phyloP scores from a whole-genome alignment of 805 yeast species.

The Priceomyces melissophilus region DNA sequence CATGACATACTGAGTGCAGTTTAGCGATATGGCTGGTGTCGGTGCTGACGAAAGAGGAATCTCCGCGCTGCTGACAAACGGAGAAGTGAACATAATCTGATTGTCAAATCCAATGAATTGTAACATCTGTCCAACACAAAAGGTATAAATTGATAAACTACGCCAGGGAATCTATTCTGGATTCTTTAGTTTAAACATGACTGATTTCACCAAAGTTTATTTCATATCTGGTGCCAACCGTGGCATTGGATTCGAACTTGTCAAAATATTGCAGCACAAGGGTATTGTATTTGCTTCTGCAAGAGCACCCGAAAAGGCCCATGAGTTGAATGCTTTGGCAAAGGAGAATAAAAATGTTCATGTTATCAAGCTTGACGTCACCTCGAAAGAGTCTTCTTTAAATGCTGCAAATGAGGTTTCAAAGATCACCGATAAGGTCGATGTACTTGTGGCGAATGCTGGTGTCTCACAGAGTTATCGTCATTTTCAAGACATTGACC shows the following conservation, averaged over 20 bases:
- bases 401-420: neutral
- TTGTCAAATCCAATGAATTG: too few relatives aligned
- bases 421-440: constrained; percentile 13
- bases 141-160: too few relatives aligned
- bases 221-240: constrained; percentile 40
- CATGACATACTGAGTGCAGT: too few relatives aligned
- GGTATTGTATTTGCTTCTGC: constrained; percentile 38
- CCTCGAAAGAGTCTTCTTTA: constrained; percentile 27
- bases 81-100: too few relatives aligned
- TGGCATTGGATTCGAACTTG: constrained; percentile 37
- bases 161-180: too few relatives aligned
- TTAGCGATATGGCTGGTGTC: too few relatives aligned
- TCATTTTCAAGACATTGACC: neutral
- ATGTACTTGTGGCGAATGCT: constrained; percentile 33
- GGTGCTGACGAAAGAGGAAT: too few relatives aligned
- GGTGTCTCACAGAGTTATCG: constrained; percentile 17
- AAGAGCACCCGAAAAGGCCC: constrained; percentile 27
- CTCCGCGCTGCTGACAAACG: too few relatives aligned
- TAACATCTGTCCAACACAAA: too few relatives aligned
- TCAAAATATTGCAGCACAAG: constrained; percentile 13
- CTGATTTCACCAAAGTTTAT: constrained; percentile 11
- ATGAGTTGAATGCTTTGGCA: constrained; percentile 9
- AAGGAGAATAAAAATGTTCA: constrained; percentile 12
- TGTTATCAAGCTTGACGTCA: constrained; percentile 12
- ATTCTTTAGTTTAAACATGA: too few relatives aligned